These are phyloP conservation scores for Nigrospora oryzae DNA, from an alignment of 2,329 filamentous ascomycete genomes.

Conservation along the genomic window DNA sequence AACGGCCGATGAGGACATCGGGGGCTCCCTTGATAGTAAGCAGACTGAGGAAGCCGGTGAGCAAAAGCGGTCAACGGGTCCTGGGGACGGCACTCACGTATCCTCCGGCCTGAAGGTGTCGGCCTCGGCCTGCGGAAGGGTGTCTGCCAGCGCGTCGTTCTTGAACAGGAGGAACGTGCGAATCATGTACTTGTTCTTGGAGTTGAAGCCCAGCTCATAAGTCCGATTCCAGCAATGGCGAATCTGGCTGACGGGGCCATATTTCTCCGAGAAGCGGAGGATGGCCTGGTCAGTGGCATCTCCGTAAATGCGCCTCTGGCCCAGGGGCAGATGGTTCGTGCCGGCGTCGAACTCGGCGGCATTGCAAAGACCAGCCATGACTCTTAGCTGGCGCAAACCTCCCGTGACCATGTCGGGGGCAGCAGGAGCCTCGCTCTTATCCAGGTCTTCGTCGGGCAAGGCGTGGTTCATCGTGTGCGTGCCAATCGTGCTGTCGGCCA, in stretches of 20 bases:
- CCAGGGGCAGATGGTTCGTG: constrained; percentile 23
- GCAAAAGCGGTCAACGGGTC: constrained; percentile 24
- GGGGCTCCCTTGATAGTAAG: constrained; percentile 46
- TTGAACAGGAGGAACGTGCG: constrained; percentile 37
- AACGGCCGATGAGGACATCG: constrained; percentile 34
- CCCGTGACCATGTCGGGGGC: not conserved
- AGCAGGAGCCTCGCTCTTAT: constrained; percentile 9
- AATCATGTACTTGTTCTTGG: constrained; percentile 42
- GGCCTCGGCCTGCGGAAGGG: not conserved
- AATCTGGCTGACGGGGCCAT: constrained; percentile 6
- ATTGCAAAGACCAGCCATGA: constrained; percentile 29
- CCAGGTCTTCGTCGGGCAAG: constrained; percentile 10
- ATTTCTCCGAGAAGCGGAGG: constrained; percentile 26
- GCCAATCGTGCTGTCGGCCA: not conserved
- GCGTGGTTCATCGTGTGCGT: constrained; percentile 1
- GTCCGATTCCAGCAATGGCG: constrained; percentile 8
- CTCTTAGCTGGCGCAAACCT: not conserved
- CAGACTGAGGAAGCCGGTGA: constrained; percentile 19
- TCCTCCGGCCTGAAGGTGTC: not conserved
- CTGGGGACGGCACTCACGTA: constrained; percentile 11
- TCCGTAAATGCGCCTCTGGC: constrained; percentile 26
- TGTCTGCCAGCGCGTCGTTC: constrained; percentile 13
- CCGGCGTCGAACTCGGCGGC: constrained; percentile 32
- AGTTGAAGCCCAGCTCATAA: constrained; percentile 39
- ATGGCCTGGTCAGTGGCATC: constrained; percentile 35